Evolutionary conservation across 495 filamentous ascomycete genomes (phyloP).

Genomic region (Trichoderma gamsii): DNA sequence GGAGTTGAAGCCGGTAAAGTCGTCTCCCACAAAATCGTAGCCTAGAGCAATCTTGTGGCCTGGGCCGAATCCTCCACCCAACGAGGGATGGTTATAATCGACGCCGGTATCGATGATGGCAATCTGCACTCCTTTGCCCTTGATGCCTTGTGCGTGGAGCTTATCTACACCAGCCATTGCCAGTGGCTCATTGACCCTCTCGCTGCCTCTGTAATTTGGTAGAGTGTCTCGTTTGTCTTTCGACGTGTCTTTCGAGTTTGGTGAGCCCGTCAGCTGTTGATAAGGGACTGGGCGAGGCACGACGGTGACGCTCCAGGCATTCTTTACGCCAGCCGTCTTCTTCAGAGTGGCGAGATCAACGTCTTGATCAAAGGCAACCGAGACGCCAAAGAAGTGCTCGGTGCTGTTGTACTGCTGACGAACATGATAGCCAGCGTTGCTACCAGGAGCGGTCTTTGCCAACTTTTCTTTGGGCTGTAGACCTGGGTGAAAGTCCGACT

Average conservation of each 20-base stretch:
- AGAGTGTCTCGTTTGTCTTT: background rate
- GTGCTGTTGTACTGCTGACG: background rate
- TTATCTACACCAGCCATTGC: constrained; percentile 6
- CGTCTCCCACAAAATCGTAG: constrained; percentile 31
- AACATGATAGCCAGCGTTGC: background rate
- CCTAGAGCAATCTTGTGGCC: constrained; percentile 39
- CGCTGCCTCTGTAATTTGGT: background rate
- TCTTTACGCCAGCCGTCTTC: background rate
- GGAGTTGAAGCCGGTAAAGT: constrained; percentile 16
- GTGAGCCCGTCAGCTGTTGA: background rate
- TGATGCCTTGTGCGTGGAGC: constrained; percentile 26
- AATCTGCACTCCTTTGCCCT: constrained; percentile 31
- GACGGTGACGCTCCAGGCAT: background rate
- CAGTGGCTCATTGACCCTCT: background rate
- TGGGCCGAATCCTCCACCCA: constrained; percentile 42
- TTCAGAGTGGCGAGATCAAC: background rate
- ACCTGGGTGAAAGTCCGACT: background rate
- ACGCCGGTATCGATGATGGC: constrained; percentile 41
- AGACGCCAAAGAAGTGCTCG: background rate
- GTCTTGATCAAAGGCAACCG: background rate
- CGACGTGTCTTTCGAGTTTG: background rate
- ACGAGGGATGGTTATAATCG: constrained; percentile 44
- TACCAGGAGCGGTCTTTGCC: background rate
- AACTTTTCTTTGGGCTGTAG: background rate
- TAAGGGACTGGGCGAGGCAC: background rate